Percentiles rank a stretch among this genome's conserved stretches.
phyloP scores from a whole-genome alignment of 2,329 filamentous ascomycete species.

The Akanthomyces dipterigenus region DNA sequence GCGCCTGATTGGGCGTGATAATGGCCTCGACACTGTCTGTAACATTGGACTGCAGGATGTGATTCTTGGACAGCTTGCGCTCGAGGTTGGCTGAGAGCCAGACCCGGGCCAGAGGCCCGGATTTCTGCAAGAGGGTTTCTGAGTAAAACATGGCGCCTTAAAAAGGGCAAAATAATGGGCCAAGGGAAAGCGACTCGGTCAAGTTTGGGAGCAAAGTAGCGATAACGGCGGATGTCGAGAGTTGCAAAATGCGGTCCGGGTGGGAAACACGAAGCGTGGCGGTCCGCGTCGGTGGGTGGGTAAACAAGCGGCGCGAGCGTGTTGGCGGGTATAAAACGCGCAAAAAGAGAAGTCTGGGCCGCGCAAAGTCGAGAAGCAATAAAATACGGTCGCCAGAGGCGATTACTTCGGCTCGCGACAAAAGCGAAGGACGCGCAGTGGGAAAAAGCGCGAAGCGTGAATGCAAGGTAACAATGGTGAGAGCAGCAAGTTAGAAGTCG shows the following conservation, averaged over 20 bases:
- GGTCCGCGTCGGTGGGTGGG: conserved; percentile 11
- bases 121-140: conserved; percentile 91
- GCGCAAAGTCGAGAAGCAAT: conserved; percentile 7
- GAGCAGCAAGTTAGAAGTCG: conserved; percentile 15
- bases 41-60: conserved; percentile 90
- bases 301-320: conserved; percentile 13
- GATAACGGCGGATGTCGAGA: not conserved
- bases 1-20: conserved; percentile 85
- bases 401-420: conserved; percentile 20
- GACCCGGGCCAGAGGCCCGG: conserved; percentile 90
- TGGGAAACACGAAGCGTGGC: conserved; percentile 9
- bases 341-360: conserved; percentile 1
- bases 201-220: not conserved
- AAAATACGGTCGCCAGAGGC: conserved; percentile 18
- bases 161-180: conserved; percentile 20
- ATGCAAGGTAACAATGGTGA: conserved; percentile 17
- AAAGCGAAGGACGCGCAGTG: conserved; percentile 16
- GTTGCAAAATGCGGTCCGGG: not conserved
- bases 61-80: conserved; percentile 95
- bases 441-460: conserved; percentile 16
- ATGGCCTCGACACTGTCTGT: conserved; percentile 93
- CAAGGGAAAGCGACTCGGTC: conserved; percentile 1
- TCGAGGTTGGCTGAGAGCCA: conserved; percentile 98
- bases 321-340: conserved; percentile 7
- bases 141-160: conserved; percentile 82